These are phyloP conservation scores for Dipodascus albidus DNA, from an alignment of 805 yeast species.

Conservation along the genomic window DNA sequence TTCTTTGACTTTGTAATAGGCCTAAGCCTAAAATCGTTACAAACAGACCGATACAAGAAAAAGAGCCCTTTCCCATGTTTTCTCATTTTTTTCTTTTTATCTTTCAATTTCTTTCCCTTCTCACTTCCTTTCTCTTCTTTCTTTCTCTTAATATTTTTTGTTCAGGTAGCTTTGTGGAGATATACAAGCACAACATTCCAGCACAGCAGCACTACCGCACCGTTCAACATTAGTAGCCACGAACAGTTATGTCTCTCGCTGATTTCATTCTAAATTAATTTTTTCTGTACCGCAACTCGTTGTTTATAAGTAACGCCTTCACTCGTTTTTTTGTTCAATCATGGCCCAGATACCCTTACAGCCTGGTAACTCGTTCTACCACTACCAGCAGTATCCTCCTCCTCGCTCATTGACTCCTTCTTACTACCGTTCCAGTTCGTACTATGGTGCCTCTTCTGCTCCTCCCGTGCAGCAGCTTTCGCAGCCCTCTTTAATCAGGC, in stretches of 20 bases:
- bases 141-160: background rate
- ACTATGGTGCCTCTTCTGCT: background rate
- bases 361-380: background rate
- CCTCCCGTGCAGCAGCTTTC: background rate
- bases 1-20: background rate
- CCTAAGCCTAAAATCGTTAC: background rate
- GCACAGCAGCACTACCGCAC: too few relatives aligned
- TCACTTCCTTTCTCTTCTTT: background rate
- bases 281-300: background rate
- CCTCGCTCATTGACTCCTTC: background rate
- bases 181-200: too few relatives aligned
- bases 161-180: background rate
- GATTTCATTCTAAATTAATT: background rate
- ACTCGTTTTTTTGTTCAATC: background rate
- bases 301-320: background rate
- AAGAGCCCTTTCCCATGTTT: background rate
- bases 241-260: background rate
- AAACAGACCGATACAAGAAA: background rate
- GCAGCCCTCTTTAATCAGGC: background rate
- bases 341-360: background rate
- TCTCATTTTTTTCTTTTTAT: background rate
- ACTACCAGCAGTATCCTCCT: background rate
- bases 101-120: background rate
- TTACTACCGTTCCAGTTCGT: background rate
- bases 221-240: too few relatives aligned